phyloP scores from a whole-genome alignment of 371 early-diverging fungal genomes.

The Apophysomyces elegans region DNA sequence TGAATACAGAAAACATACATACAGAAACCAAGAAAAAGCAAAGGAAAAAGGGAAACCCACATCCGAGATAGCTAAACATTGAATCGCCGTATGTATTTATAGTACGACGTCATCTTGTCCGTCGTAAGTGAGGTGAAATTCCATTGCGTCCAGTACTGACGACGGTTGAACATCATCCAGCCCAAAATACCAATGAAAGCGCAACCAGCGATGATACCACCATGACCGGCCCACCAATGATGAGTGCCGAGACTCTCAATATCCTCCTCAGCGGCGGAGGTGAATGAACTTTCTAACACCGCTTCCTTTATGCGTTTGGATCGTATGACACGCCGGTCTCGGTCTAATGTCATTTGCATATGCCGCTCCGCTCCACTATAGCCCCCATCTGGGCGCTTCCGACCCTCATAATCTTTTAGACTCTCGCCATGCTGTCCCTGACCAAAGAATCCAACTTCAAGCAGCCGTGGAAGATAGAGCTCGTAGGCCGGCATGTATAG shows the following conservation, averaged over 20 bases:
- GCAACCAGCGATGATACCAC: background rate
- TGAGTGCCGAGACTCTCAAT: background rate
- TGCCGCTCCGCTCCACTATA: slow-evolving; percentile 39
- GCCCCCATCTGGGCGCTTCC: slow-evolving; percentile 31
- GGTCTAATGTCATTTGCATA: slow-evolving; percentile 37
- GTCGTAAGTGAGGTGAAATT: background rate
- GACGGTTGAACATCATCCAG: slow-evolving; percentile 4
- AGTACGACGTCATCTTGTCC: slow-evolving; percentile 3
- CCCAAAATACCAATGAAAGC: slow-evolving; percentile 14
- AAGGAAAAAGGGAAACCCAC: too few species aligned
- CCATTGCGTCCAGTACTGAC: background rate
- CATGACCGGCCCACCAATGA: background rate
- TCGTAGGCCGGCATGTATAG: slow-evolving; percentile 92
- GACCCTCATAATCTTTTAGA: slow-evolving; percentile 39
- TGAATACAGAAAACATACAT: too few species aligned
- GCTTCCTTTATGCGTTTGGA: slow-evolving; percentile 21
- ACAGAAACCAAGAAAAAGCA: too few species aligned
- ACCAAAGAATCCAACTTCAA: slow-evolving; percentile 58
- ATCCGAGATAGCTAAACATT: background rate
- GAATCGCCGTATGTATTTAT: slow-evolving; percentile 1
- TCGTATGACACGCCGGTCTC: slow-evolving; percentile 32
- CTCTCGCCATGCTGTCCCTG: slow-evolving; percentile 24
- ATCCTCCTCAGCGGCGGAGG: background rate
- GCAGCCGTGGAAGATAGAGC: slow-evolving; percentile 67
- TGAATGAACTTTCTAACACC: background rate